phyloP scores from a whole-genome alignment of 495 filamentous ascomycete species.

The Xylaria bambusicola region DNA sequence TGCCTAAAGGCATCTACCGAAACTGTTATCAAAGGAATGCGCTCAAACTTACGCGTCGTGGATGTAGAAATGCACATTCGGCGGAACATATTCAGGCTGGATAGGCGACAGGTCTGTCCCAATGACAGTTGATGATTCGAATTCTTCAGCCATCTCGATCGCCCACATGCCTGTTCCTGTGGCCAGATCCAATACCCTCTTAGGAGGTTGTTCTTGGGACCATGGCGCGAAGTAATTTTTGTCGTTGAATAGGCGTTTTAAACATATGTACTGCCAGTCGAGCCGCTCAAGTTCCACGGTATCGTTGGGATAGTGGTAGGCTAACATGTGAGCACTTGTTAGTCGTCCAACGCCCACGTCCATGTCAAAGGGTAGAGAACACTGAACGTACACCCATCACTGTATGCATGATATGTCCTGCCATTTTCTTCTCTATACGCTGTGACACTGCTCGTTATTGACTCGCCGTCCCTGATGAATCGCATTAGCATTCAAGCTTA shows the following conservation, averaged over 20 bases:
- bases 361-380: neutral
- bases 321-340: slow-evolving; percentile 30
- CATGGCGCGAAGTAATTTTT: slow-evolving; percentile 61
- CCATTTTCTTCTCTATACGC: slow-evolving; percentile 61
- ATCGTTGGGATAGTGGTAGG: slow-evolving; percentile 65
- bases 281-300: slow-evolving; percentile 51
- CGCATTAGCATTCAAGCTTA: neutral
- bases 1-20: neutral
- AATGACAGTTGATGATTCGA: slow-evolving; percentile 26
- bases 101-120: slow-evolving; percentile 33
- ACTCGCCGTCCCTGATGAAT: slow-evolving; percentile 33
- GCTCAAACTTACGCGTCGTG: slow-evolving; percentile 29
- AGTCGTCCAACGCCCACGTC: neutral
- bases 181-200: slow-evolving; percentile 66
- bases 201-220: slow-evolving; percentile 44
- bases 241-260: slow-evolving; percentile 54
- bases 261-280: slow-evolving; percentile 63
- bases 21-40: neutral
- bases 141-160: slow-evolving; percentile 58
- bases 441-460: slow-evolving; percentile 41
- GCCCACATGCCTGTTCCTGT: slow-evolving; percentile 68
- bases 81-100: slow-evolving; percentile 30
- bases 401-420: slow-evolving; percentile 63
- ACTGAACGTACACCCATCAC: slow-evolving; percentile 38
- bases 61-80: slow-evolving; percentile 34